These are phyloP conservation scores for Pholiota adiposa DNA, from an alignment of 1,284 basidiomycete species.

Conservation along the genomic window DNA sequence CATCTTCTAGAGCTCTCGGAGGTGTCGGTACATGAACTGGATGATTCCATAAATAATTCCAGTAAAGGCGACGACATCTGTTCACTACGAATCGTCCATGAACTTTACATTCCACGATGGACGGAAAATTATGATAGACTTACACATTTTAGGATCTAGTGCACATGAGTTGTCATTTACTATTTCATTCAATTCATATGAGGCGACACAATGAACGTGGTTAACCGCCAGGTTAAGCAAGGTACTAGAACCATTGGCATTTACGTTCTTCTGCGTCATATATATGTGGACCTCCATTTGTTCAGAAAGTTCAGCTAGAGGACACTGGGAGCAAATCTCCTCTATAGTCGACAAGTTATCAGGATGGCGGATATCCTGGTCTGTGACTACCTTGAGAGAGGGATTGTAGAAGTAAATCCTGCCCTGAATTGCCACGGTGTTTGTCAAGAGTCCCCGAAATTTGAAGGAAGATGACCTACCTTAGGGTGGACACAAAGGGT, in stretches of 20 bases:
- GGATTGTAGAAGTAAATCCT: constrained; percentile 54
- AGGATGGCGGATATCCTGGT: constrained; percentile 50
- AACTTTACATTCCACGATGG: background rate
- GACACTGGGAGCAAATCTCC: constrained; percentile 30
- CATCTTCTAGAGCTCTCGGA: constrained; percentile 45
- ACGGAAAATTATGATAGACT: background rate
- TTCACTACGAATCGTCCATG: constrained; percentile 37
- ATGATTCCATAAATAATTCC: constrained; percentile 54
- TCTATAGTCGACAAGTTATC: constrained; percentile 32
- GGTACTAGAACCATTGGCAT: constrained; percentile 13
- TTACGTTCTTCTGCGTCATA: constrained; percentile 24
- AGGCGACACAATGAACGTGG: constrained; percentile 45
- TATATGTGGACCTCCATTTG: constrained; percentile 47
- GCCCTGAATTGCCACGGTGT: constrained; percentile 33
- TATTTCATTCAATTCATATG: constrained; percentile 38
- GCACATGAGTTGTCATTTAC: constrained; percentile 28
- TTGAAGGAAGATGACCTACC: constrained; percentile 19
- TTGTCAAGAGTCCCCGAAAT: background rate
- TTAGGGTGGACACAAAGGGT: constrained; percentile 38
- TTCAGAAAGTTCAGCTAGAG: constrained; percentile 33
- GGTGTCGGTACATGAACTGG: constrained; percentile 48
- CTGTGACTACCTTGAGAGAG: constrained; percentile 42
- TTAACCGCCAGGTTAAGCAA: constrained; percentile 42
- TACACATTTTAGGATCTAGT: constrained; percentile 32
- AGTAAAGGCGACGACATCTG: constrained; percentile 50